phyloP scores from a whole-genome alignment of 306 rosid genomes.

The Trichosanthes cucumerina region DNA sequence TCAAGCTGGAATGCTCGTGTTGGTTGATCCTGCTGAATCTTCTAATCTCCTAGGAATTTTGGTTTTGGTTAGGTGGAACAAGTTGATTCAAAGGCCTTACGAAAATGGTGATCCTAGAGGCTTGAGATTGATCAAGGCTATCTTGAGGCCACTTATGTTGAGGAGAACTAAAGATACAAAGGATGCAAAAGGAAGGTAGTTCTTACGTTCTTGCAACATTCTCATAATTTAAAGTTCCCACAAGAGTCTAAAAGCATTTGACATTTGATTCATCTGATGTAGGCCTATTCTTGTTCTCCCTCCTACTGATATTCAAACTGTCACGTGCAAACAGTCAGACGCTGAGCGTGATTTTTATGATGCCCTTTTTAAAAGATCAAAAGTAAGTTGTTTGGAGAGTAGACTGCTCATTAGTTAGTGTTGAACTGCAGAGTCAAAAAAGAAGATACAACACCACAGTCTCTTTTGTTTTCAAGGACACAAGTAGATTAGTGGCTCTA shows the following conservation, averaged over 20 bases:
- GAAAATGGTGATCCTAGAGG: conserved; percentile 62
- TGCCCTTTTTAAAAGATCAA: conserved; percentile 65
- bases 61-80: conserved; percentile 46
- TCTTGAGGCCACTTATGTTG: conserved; percentile 67
- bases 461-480: neutral
- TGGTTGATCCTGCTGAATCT: neutral
- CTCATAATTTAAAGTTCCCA: neutral
- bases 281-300: conserved; percentile 82
- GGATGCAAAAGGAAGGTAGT: conserved; percentile 68
- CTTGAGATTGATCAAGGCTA: conserved; percentile 59
- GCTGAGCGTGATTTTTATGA: conserved; percentile 68
- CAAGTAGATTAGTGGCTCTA: neutral
- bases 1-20: neutral
- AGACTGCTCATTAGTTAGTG: neutral
- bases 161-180: conserved; percentile 76
- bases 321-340: conserved; percentile 70
- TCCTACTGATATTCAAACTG: conserved; percentile 52
- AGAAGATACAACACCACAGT: neutral
- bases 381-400: conserved; percentile 31
- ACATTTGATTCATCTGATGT: conserved; percentile 15
- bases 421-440: neutral
- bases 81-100: conserved; percentile 70
- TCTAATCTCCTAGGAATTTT: neutral
- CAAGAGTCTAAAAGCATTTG: neutral
- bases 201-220: neutral